Evolutionary conservation across 345 rosid species (phyloP).

Genomic region (Litchi chinensis): DNA sequence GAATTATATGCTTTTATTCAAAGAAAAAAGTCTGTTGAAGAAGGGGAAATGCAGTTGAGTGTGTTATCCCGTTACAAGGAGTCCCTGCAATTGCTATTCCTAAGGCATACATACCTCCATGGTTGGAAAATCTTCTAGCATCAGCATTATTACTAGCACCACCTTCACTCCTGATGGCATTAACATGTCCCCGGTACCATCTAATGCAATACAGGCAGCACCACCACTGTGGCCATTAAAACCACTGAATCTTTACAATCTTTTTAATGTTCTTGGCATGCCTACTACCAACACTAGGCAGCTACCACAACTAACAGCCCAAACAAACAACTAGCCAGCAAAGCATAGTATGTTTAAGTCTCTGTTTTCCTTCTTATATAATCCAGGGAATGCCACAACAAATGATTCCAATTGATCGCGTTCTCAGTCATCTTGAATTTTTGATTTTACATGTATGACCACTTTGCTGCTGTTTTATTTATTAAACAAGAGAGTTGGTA

Average conservation of each 20-base stretch:
- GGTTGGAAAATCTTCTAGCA: neutral
- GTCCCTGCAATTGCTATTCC: too few relatives aligned
- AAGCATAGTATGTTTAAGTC: neutral
- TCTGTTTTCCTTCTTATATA: neutral
- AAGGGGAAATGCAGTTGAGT: neutral
- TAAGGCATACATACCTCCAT: neutral
- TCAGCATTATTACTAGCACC: neutral
- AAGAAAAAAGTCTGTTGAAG: neutral
- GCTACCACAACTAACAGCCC: neutral
- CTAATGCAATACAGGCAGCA: too few relatives aligned
- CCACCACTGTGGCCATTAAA: neutral
- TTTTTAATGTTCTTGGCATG: neutral
- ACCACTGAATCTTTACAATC: neutral
- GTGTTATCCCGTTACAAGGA: neutral
- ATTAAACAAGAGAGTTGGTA: neutral
- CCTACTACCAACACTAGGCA: neutral
- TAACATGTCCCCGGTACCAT: too few relatives aligned
- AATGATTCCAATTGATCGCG: neutral
- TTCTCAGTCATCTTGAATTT: neutral
- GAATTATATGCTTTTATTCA: neutral
- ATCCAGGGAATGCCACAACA: neutral
- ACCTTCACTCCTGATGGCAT: too few relatives aligned
- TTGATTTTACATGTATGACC: neutral
- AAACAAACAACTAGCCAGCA: neutral
- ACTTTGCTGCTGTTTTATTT: too few relatives aligned